These are phyloP conservation scores for Fusarium mangiferae DNA, from an alignment of 2,329 filamentous ascomycete genomes.

Conservation along the genomic window DNA sequence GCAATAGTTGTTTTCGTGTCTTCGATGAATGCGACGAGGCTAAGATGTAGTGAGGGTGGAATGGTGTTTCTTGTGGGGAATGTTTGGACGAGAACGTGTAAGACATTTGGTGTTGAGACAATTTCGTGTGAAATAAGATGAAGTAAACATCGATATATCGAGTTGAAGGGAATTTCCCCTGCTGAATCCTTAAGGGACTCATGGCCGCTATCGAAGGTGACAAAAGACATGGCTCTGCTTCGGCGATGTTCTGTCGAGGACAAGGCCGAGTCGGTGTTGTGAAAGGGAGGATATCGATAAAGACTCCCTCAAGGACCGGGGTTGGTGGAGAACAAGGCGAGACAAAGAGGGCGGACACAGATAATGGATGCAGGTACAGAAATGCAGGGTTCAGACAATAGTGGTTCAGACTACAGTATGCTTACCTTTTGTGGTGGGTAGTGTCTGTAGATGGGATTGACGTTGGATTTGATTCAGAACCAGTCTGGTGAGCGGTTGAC, in stretches of 20 bases:
- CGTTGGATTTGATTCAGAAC: conserved; percentile 41
- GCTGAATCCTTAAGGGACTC: not conserved
- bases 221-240: not conserved
- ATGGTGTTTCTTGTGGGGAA: conserved; percentile 39
- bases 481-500: conserved; percentile 39
- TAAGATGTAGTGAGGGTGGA: conserved; percentile 20
- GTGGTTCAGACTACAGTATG: conserved; percentile 20
- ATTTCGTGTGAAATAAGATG: not conserved
- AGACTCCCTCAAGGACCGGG: conserved; percentile 20
- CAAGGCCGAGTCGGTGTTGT: conserved; percentile 7
- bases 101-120: conserved; percentile 40
- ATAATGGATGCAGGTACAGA: conserved; percentile 28
- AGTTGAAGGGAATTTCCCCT: conserved; percentile 6
- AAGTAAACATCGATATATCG: conserved; percentile 10
- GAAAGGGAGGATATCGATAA: conserved; percentile 29
- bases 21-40: conserved; percentile 34
- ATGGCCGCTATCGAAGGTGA: conserved; percentile 8
- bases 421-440: conserved; percentile 27
- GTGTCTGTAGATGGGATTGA: conserved; percentile 9
- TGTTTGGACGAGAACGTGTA: conserved; percentile 32
- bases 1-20: conserved; percentile 30
- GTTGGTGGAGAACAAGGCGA: conserved; percentile 31
- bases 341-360: conserved; percentile 19
- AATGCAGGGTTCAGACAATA: conserved; percentile 19
- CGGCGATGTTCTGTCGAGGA: conserved; percentile 8